Base-by-base conservation (phyloP, 805 yeast genomes). In the Saturnispora diversa region DNA sequence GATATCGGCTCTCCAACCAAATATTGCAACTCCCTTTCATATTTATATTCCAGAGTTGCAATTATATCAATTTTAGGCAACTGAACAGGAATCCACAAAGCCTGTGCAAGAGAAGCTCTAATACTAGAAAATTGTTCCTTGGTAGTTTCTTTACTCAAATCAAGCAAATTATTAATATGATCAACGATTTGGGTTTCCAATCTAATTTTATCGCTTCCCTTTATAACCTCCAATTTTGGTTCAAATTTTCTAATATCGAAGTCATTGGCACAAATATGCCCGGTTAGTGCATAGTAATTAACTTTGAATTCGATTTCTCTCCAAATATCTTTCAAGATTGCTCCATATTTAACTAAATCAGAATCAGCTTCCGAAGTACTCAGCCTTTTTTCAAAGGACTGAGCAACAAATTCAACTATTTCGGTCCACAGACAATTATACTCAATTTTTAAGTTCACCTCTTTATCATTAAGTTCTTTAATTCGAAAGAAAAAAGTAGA, bases 1-100 rank as follows among this genome's bases (percentile, higher is more conserved):
- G 55, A 45, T n/a, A 84, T 71, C 1, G 82, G 77, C 37, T 75
- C 77, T 2, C 92, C 92, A 1, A 83, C 77, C 8, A 69, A 54
- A 46, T 69, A 75, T 36, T 70, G 75, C 8, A 62, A 47, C 24
- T 63, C 59, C 30, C 58, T 56, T 4, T 61, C 61, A 45, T 62
- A 70, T 1, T 58, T 46, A 43, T 68, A 66, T 42, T 75, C 77
- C 6, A 77, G 70, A 7, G 72, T 66, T 49, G 81, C 87, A 16
- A 83, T 67, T 15, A 75, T 67, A 46, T 77, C 72, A 7, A 77
- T 68, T 3, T 65, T 57, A 0, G 92, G 90, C 16, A 81, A 63
- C 0, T 80, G 70, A 5, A 83, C 90, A 3, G 70, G 64, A 37
- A 84, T 76, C 23, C 50, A 34, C 9, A 63, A 44, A 12, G 44